A percentile compares a stretch with the other conserved stretches of the same genome.
Conservation (phyloP, 108 stramenopile genomes). For the Nitzschia sp. region DNA sequence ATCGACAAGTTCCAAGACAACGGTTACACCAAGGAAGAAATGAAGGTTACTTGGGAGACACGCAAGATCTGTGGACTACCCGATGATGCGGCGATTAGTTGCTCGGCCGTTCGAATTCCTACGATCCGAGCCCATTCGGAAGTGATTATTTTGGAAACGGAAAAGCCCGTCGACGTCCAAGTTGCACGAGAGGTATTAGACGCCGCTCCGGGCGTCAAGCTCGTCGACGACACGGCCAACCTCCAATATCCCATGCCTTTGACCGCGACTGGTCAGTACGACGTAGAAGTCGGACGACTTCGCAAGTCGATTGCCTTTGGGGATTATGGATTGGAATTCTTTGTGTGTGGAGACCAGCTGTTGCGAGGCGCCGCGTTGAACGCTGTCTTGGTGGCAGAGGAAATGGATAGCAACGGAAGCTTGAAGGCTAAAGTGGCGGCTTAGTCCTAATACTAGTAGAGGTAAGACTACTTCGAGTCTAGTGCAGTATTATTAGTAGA, state of each 20-base stretch:
- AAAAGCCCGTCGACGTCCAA: conserved; percentile 80
- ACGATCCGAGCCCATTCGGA: conserved; percentile 98
- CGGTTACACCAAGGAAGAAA: conserved; percentile 99
- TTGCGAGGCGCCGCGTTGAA: conserved; percentile 97
- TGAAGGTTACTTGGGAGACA: conserved; percentile 99
- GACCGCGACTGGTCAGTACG: conserved; percentile 93
- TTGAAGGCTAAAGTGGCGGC: conserved; percentile 19
- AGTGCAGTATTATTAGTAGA: too few species aligned
- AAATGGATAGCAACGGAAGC: conserved; percentile 79
- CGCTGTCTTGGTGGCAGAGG: conserved; percentile 96
- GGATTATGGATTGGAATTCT: conserved; percentile 94
- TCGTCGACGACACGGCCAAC: conserved; percentile 74
- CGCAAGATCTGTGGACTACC: conserved; percentile 89
- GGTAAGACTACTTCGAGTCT: too few species aligned
- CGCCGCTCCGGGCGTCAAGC: conserved; percentile 79
- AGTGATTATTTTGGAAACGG: conserved; percentile 91
- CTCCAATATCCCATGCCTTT: conserved; percentile 95
- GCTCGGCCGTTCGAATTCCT: conserved; percentile 97
- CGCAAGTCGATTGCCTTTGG: conserved; percentile 84
- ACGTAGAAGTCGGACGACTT: conserved; percentile 93
- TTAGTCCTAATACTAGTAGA: background rate
- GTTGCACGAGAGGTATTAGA: conserved; percentile 73
- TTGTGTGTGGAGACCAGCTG: conserved; percentile 97
- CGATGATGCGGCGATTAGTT: conserved; percentile 85
- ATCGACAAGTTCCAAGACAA: conserved; percentile 99